phyloP scores from a whole-genome alignment of 306 rosid genomes.

The Glycyrrhiza uralensis region DNA sequence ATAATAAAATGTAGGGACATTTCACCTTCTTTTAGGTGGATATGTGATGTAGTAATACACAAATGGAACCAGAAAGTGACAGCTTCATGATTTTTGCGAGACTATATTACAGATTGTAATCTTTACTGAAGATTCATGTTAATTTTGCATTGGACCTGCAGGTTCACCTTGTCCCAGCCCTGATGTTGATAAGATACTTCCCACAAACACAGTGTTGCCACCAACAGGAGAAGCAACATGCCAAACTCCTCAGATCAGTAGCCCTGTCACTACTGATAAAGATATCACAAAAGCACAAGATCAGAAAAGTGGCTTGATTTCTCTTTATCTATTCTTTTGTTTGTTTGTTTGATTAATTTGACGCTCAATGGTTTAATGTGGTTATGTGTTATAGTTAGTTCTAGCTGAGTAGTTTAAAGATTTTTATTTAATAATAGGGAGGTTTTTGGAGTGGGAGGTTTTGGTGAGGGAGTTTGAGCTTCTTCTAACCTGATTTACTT shows the following conservation, averaged over 20 bases:
- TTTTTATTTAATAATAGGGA: neutral
- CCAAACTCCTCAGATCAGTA: constrained; percentile 28
- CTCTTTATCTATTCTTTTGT: neutral
- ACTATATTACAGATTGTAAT: neutral
- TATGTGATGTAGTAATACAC: neutral
- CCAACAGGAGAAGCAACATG: constrained; percentile 19
- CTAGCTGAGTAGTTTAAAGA: neutral
- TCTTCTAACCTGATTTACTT: constrained; percentile 14
- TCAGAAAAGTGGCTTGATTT: constrained; percentile 24
- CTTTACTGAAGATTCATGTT: neutral
- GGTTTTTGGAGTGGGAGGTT: neutral
- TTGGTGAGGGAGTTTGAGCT: neutral
- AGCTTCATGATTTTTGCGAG: neutral
- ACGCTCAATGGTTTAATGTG: neutral
- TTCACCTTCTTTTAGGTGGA: neutral
- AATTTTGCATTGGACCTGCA: constrained; percentile 27
- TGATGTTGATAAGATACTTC: neutral
- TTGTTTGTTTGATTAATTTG: constrained; percentile 9
- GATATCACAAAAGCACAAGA: constrained; percentile 25
- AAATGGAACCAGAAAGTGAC: neutral
- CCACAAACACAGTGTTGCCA: constrained; percentile 5
- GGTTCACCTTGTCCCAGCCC: constrained; percentile 24
- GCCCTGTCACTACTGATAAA: neutral
- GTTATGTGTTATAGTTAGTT: neutral
- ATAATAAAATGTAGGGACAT: neutral